phyloP scores from a whole-genome alignment of 192 early-diverging fungal genomes.

The Coemansia sp. region DNA sequence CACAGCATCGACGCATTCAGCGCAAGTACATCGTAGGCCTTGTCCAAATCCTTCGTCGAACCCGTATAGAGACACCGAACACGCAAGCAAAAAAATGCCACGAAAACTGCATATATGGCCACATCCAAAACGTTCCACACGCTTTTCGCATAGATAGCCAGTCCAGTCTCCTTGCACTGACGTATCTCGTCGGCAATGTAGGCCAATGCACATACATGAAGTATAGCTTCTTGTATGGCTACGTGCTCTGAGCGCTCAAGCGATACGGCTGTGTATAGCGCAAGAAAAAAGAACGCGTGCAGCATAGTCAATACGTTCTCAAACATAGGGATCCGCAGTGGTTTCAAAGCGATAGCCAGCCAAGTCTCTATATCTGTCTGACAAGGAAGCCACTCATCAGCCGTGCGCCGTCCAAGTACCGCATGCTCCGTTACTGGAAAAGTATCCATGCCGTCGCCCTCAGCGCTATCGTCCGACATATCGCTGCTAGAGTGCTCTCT shows the following conservation, averaged over 20 bases:
- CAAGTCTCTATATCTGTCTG: constrained; percentile 20
- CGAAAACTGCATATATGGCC: constrained; percentile 34
- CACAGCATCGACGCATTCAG: constrained; percentile 48
- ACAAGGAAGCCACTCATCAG: not conserved
- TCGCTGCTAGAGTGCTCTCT: constrained; percentile 5
- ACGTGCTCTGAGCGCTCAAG: constrained; percentile 21
- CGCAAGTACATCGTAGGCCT: constrained; percentile 43
- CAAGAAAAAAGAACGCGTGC: constrained; percentile 42
- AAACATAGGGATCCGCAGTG: constrained; percentile 41
- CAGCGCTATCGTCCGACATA: not conserved
- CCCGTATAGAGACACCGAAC: constrained; percentile 38
- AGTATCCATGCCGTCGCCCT: not conserved
- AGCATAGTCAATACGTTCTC: constrained; percentile 39
- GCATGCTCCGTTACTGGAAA: not conserved
- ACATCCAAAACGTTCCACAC: constrained; percentile 46
- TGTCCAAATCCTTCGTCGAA: constrained; percentile 30
- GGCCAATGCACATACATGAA: constrained; percentile 32
- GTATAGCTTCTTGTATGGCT: constrained; percentile 19
- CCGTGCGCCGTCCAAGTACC: not conserved
- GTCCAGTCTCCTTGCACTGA: constrained; percentile 36
- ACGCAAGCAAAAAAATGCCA: constrained; percentile 34
- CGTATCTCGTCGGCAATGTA: constrained; percentile 50
- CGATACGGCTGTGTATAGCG: constrained; percentile 35
- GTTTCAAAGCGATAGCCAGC: constrained; percentile 23
- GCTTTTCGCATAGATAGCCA: constrained; percentile 41